These are phyloP conservation scores for Rhizopogon vesiculosus DNA, from an alignment of 768 basidiomycete species.

Conservation along the genomic window DNA sequence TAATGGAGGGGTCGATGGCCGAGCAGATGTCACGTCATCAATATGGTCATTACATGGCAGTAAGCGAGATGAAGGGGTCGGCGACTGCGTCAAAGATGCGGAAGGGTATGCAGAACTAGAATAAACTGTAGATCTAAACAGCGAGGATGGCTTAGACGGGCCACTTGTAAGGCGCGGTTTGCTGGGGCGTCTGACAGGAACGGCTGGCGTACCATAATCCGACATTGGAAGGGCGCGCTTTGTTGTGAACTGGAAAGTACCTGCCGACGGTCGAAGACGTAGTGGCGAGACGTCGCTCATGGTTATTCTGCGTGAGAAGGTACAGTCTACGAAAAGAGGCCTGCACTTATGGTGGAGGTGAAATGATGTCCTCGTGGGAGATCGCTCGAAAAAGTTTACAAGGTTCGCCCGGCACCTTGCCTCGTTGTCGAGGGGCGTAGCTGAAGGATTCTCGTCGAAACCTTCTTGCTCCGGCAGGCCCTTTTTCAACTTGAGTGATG, in stretches of 20 bases:
- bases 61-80: conserved; percentile 17
- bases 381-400: conserved; percentile 30
- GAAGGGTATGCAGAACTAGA: not conserved
- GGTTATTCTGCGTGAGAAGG: conserved; percentile 29
- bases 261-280: conserved; percentile 26
- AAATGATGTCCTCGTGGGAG: conserved; percentile 30
- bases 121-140: conserved; percentile 5
- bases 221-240: conserved; percentile 23
- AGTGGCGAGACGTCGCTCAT: conserved; percentile 31
- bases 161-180: conserved; percentile 16
- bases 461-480: conserved; percentile 5
- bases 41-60: conserved; percentile 13
- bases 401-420: conserved; percentile 33
- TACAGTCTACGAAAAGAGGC: conserved; percentile 21
- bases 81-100: conserved; percentile 1
- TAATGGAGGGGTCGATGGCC: conserved; percentile 24
- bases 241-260: conserved; percentile 20
- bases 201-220: conserved; percentile 21
- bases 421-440: conserved; percentile 14
- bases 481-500: conserved; percentile 21
- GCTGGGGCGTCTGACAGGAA: conserved; percentile 24
- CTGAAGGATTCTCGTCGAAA: conserved; percentile 13
- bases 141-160: conserved; percentile 10
- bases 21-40: conserved; percentile 20
- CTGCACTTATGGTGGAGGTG: conserved; percentile 26